A percentile compares a stretch with the other conserved stretches of the same genome.
phyloP scores from a whole-genome alignment of 2,329 filamentous ascomycete genomes.

The Metarhizium rileyi region DNA sequence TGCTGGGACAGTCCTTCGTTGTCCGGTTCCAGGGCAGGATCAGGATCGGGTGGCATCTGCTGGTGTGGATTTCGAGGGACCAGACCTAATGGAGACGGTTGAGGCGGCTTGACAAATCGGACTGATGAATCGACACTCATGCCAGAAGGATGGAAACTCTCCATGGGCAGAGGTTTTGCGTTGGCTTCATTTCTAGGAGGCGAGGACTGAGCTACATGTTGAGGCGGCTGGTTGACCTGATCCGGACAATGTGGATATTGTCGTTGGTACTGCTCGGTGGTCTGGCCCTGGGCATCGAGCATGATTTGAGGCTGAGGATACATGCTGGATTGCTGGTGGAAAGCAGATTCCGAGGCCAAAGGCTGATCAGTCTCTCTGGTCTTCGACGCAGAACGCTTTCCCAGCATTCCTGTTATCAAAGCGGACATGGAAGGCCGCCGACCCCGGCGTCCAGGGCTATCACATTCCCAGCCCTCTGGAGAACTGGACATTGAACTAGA shows the following conservation, averaged over 20 bases:
- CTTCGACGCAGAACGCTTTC: slow-evolving; percentile 13
- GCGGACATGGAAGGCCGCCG: slow-evolving; percentile 21
- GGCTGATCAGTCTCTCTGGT: slow-evolving; percentile 7
- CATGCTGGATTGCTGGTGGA: neutral
- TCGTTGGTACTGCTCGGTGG: neutral
- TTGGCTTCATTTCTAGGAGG: neutral
- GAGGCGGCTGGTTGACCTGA: neutral
- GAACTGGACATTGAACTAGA: slow-evolving; percentile 11
- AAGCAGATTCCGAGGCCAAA: neutral
- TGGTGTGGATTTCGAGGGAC: neutral
- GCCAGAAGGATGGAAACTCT: neutral
- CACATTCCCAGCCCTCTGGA: slow-evolving; percentile 6
- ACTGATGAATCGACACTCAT: neutral
- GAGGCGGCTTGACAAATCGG: neutral
- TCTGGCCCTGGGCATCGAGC: no score
- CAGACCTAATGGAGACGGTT: neutral
- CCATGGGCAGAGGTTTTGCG: neutral
- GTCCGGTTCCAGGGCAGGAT: neutral
- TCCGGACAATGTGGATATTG: neutral
- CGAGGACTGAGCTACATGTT: no score
- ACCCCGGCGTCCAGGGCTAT: slow-evolving; percentile 13
- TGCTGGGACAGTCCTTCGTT: neutral
- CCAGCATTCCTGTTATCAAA: slow-evolving; percentile 20
- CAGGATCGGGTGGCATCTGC: neutral
- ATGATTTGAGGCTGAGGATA: neutral